A percentile compares a stretch with the other conserved stretches of the same genome.
phyloP scores from a whole-genome alignment of 129 eudicot species.

The Saussurea involucrata region DNA sequence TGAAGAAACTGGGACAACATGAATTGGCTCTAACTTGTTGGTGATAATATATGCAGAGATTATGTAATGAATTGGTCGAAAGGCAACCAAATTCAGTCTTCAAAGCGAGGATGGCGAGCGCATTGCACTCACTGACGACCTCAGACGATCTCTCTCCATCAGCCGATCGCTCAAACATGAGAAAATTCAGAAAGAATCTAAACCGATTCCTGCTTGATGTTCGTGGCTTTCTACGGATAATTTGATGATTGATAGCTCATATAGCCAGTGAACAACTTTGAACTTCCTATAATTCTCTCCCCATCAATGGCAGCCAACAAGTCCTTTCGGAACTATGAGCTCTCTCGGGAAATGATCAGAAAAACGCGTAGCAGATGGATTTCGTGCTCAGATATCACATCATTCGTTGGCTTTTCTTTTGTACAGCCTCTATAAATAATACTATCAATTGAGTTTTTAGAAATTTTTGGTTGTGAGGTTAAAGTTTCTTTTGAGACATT shows the following conservation, averaged over 20 bases:
- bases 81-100: constrained; percentile 59
- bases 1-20: neutral
- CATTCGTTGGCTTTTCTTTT: neutral
- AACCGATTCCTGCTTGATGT: constrained; percentile 76
- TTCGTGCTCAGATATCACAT: neutral
- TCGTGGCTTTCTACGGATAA: constrained; percentile 83
- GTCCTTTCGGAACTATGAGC: neutral
- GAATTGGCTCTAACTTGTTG: neutral
- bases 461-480: neutral
- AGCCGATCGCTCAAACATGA: constrained; percentile 73
- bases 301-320: constrained; percentile 3
- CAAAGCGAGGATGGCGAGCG: constrained; percentile 69
- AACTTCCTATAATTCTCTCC: neutral
- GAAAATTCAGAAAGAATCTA: constrained; percentile 87
- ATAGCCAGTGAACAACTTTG: neutral
- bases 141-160: constrained; percentile 65
- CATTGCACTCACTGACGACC: constrained; percentile 64
- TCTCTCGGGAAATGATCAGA: neutral
- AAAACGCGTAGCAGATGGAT: neutral
- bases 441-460: neutral
- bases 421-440: neutral
- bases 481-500: neutral
- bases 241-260: constrained; percentile 28
- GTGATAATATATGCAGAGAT: constrained; percentile 40
- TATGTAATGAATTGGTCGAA: constrained; percentile 77